A percentile compares a stretch with the other conserved stretches of the same genome.
Evolutionary conservation across 805 yeast species (phyloP).

Genomic region (Starmerella geochares): DNA sequence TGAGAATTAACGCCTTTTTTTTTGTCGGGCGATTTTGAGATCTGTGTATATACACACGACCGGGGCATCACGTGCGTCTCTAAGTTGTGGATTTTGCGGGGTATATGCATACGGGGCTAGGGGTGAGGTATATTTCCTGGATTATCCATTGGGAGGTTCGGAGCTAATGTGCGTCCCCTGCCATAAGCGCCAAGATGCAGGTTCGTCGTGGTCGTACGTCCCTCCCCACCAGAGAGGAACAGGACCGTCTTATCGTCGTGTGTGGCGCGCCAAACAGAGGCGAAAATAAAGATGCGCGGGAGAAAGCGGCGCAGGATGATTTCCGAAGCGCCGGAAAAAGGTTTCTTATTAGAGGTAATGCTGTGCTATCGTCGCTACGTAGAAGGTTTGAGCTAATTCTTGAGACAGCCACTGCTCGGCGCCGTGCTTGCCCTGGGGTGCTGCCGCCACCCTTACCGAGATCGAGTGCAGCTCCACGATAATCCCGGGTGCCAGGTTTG

Average conservation of each 20-base stretch:
- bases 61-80: background rate
- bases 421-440: background rate
- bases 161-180: background rate
- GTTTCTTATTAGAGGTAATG: too few relatives aligned
- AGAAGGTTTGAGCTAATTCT: too few relatives aligned
- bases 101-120: constrained; percentile 2
- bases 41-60: constrained; percentile 2
- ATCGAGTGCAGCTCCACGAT: background rate
- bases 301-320: too few relatives aligned
- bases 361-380: too few relatives aligned
- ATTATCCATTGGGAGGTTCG: constrained; percentile 7
- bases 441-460: constrained; percentile 1
- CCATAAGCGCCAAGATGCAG: constrained; percentile 4
- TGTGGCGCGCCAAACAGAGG: background rate
- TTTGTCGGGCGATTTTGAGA: background rate
- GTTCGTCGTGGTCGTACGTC: too few relatives aligned
- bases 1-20: background rate
- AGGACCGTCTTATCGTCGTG: background rate
- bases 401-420: background rate
- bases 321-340: too few relatives aligned
- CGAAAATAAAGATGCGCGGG: too few relatives aligned
- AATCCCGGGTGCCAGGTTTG: background rate
- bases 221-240: background rate
- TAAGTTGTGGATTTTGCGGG: constrained; percentile 2
- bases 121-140: background rate